phyloP scores from a whole-genome alignment of 495 filamentous ascomycete genomes.

The Penicillium macrosclerotiorum region DNA sequence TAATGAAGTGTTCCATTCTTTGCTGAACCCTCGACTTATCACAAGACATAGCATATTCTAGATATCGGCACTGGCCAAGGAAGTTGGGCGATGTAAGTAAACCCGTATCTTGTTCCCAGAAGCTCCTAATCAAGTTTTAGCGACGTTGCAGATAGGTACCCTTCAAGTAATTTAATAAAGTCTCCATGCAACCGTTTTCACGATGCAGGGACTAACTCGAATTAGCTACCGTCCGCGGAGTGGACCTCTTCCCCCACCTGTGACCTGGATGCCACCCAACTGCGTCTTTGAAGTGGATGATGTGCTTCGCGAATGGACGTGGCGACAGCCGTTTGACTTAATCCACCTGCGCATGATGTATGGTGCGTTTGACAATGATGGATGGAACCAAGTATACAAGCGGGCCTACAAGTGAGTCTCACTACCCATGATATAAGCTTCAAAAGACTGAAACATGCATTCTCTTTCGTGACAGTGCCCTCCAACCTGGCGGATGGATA shows the following conservation, averaged over 20 bases:
- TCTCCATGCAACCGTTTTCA: too few species aligned
- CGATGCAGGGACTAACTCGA: not conserved
- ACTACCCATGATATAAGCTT: not conserved
- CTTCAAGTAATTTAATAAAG: constrained; percentile 1
- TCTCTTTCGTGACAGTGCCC: constrained; percentile 13
- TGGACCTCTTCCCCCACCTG: constrained; percentile 8
- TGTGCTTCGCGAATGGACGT: constrained; percentile 18
- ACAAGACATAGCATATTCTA: not conserved
- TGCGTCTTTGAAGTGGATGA: constrained; percentile 25
- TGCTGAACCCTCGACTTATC: not conserved
- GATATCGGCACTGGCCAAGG: constrained; percentile 20
- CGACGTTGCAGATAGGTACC: constrained; percentile 16
- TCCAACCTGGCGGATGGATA: constrained; percentile 48
- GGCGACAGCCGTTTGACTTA: constrained; percentile 19
- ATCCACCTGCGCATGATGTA: constrained; percentile 18
- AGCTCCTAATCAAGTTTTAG: constrained; percentile 1
- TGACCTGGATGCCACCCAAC: constrained; percentile 24
- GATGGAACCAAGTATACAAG: not conserved
- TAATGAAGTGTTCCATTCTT: not conserved
- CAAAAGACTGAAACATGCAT: not conserved
- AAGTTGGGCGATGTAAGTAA: constrained; percentile 19
- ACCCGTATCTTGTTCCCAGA: not conserved
- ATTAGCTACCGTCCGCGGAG: constrained; percentile 8
- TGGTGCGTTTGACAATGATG: constrained; percentile 3
- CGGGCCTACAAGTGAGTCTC: not conserved